A percentile compares a stretch with the other conserved stretches of the same genome.
Evolutionary conservation across 805 yeast species (phyloP).

Genomic region (Pichia heedii): DNA sequence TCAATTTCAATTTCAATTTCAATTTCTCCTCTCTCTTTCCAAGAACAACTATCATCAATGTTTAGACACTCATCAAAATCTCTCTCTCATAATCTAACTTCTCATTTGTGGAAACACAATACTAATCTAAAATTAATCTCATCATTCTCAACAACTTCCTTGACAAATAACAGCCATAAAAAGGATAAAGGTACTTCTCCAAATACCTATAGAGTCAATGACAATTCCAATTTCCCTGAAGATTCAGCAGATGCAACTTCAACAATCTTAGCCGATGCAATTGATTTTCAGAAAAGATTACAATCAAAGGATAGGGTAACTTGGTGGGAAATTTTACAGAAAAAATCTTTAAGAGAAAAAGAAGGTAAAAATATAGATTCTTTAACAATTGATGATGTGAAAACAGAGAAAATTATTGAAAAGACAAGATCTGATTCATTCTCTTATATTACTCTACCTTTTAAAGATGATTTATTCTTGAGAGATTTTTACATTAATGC

Average conservation of each 20-base stretch:
- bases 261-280: conserved; percentile 53
- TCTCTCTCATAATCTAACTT: too few relatives aligned
- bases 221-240: conserved; percentile 33
- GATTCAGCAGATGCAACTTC: conserved; percentile 70
- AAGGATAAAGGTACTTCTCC: too few relatives aligned
- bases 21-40: too few relatives aligned
- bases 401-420: conserved; percentile 60
- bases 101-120: too few relatives aligned
- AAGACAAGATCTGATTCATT: conserved; percentile 74
- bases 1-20: too few relatives aligned
- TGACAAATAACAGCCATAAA: too few relatives aligned
- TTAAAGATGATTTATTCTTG: conserved; percentile 72
- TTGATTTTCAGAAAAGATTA: conserved; percentile 40
- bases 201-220: conserved; percentile 15
- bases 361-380: conserved; percentile 71
- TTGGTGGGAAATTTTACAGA: conserved; percentile 80
- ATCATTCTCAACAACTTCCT: neutral
- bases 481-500: conserved; percentile 86
- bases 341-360: conserved; percentile 57
- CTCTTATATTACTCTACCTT: conserved; percentile 61
- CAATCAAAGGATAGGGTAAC: conserved; percentile 43
- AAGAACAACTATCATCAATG: neutral
- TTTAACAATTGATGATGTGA: conserved; percentile 62
- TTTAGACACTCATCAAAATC: neutral
- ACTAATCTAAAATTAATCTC: too few relatives aligned